phyloP scores from a whole-genome alignment of 148 eudicot genomes.

The Rhododendron williamsianum region DNA sequence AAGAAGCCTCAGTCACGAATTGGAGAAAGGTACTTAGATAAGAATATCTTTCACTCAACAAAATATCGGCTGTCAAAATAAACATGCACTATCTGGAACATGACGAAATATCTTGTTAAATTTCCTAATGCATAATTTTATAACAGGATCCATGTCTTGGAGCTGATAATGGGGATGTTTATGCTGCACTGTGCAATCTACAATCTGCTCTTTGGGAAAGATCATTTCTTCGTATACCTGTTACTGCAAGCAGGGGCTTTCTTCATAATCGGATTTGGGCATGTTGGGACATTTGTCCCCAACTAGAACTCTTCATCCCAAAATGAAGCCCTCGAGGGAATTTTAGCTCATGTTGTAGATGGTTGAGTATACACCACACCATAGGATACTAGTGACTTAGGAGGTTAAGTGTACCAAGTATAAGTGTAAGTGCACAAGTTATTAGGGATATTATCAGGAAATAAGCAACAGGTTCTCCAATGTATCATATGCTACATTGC shows the following conservation, averaged over 20 bases:
- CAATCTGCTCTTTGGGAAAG: conserved; percentile 23
- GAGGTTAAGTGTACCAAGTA: background rate
- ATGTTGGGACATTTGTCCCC: conserved; percentile 21
- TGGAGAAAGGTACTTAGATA: conserved; percentile 23
- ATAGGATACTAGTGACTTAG: background rate
- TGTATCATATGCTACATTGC: background rate
- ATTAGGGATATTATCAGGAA: background rate
- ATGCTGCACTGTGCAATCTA: conserved; percentile 30
- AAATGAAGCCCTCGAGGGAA: background rate
- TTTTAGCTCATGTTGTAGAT: background rate
- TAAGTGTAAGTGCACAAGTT: background rate
- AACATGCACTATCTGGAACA: background rate
- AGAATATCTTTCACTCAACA: background rate
- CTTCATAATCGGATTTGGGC: conserved; percentile 32
- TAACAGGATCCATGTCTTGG: conserved; percentile 36
- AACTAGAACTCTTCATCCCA: background rate
- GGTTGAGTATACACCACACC: background rate
- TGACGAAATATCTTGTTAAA: background rate
- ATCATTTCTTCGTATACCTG: conserved; percentile 39
- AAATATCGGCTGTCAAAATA: background rate
- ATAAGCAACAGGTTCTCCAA: background rate
- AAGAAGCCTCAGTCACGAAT: conserved; percentile 25
- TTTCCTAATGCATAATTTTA: background rate
- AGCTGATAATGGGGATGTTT: conserved; percentile 33
- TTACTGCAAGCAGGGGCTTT: conserved; percentile 39